Conservation (phyloP, 2,329 filamentous ascomycete genomes). For the Ambrosiella cleistominuta region DNA sequence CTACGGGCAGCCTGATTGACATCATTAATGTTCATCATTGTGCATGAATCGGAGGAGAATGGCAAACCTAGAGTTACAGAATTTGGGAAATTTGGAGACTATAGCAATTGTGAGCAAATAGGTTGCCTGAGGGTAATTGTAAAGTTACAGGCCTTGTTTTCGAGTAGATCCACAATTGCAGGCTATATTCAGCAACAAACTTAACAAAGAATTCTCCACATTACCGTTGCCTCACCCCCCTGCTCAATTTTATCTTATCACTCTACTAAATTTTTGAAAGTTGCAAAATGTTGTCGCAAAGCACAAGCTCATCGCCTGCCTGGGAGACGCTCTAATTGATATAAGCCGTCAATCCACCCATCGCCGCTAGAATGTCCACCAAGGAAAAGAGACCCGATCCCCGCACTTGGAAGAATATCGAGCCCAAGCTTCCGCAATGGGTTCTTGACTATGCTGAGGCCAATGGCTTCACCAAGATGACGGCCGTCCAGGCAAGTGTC, state of each 20-base stretch:
- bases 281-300: conserved; percentile 3
- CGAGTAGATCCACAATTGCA: neutral
- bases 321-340: neutral
- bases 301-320: neutral
- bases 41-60: neutral
- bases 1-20: neutral
- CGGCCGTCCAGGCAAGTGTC: conserved; percentile 84
- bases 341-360: neutral
- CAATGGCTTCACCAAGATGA: conserved; percentile 78
- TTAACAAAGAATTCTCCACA: neutral
- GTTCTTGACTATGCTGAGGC: conserved; percentile 64
- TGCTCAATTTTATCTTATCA: conserved; percentile 11
- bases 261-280: conserved; percentile 11
- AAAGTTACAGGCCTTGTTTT: no score
- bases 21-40: neutral
- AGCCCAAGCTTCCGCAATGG: conserved; percentile 41
- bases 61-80: no score
- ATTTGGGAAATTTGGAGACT: no score
- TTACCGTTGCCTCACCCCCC: neutral
- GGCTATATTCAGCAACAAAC: neutral
- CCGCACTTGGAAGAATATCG: conserved; percentile 27
- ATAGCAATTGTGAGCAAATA: no score
- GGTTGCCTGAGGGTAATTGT: no score
- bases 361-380: conserved; percentile 1
- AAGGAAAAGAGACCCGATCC: conserved; percentile 24